Percentiles rank a stretch among this genome's conserved stretches.
Conservation (phyloP, 768 basidiomycete genomes). For the Trametes cubensis region DNA sequence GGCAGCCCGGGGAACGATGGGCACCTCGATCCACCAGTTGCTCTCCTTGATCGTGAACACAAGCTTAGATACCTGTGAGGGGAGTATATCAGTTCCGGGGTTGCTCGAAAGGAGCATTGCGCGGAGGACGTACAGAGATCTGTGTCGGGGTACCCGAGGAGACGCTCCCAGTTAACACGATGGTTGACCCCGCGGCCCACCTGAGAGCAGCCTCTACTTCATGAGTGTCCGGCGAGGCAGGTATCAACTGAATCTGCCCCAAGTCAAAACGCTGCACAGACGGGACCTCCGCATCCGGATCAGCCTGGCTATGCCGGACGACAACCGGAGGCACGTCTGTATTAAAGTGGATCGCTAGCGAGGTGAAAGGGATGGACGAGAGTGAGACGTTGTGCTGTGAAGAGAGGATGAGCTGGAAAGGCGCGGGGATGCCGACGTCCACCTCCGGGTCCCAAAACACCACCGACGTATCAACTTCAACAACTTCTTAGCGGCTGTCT, state of each 20-base stretch:
- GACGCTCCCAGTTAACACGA: slow-evolving; percentile 66
- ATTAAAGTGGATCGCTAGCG: slow-evolving; percentile 63
- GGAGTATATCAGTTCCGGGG: no score
- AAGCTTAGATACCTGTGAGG: slow-evolving; percentile 43
- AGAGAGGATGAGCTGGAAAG: slow-evolving; percentile 75
- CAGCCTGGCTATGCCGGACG: slow-evolving; percentile 46
- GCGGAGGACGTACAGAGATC: slow-evolving; percentile 52
- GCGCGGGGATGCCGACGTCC: slow-evolving; percentile 58
- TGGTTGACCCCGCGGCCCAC: slow-evolving; percentile 56
- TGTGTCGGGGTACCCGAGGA: slow-evolving; percentile 50
- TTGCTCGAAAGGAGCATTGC: not conserved
- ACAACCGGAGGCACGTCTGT: slow-evolving; percentile 50
- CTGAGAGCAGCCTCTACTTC: slow-evolving; percentile 48
- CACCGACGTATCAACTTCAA: slow-evolving; percentile 61
- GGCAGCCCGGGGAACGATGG: slow-evolving; percentile 43
- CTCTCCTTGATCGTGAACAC: slow-evolving; percentile 58
- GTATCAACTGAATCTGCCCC: slow-evolving; percentile 35
- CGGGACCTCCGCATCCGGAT: slow-evolving; percentile 6
- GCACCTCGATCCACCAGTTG: slow-evolving; percentile 69
- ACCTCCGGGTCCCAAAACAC: slow-evolving; percentile 74
- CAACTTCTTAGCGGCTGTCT: slow-evolving; percentile 17
- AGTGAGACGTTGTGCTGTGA: slow-evolving; percentile 54
- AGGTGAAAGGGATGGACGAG: slow-evolving; percentile 60
- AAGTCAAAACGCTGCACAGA: slow-evolving; percentile 50
- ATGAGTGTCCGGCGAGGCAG: slow-evolving; percentile 22